Base-by-base conservation (phyloP, 2,329 filamentous ascomycete species). In the Mycogone perniciosa region DNA sequence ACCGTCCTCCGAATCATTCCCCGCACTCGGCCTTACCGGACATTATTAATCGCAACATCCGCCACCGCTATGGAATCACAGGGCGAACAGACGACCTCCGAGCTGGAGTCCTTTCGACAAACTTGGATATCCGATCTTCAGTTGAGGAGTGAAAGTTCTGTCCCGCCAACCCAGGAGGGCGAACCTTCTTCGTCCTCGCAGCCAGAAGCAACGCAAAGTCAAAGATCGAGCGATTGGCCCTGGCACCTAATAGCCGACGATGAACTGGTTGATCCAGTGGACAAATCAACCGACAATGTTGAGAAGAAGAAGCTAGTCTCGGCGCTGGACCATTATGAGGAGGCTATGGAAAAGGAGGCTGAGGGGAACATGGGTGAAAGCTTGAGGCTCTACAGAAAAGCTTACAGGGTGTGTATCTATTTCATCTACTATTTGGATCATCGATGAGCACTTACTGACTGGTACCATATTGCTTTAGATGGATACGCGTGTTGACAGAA, bases 321-420 rank as follows among this genome's bases (percentile, higher is more conserved):
- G 8, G 93, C 93, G 1, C 71, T 99, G 11, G 93, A 97, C 60
- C 88, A 96, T 67, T 97, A 93, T 62, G 93, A 97, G 66, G 82
- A 81, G 64, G 93, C 92, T 4, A 91, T 96, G 50, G 87, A 95
- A 69, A 90, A 85, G 67, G 93, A 99, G 70, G 80, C 78, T 0
- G 81, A 87, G 60, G 93, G 93, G 1, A 93, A 82, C 56, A 75
- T 97, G 46, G 90, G 91, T 5, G 92, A 97, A 56, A 97, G 92
- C 64, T 67, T 99, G 50, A 82, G 80, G 57, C 78, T 95, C 46
- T 99, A 99, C 67, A 82, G 93, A 43, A 90, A 86, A 67, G 93
- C 93, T 1, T 97, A 95, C 67, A 83, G 86, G 65, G 89, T 92
- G 70, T 29, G 60, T 41, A 3, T 48, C 13, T 41, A 3, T 48